Evolutionary conservation across 179 eudicot species (phyloP).

Genomic region (Beta lomatogona): DNA sequence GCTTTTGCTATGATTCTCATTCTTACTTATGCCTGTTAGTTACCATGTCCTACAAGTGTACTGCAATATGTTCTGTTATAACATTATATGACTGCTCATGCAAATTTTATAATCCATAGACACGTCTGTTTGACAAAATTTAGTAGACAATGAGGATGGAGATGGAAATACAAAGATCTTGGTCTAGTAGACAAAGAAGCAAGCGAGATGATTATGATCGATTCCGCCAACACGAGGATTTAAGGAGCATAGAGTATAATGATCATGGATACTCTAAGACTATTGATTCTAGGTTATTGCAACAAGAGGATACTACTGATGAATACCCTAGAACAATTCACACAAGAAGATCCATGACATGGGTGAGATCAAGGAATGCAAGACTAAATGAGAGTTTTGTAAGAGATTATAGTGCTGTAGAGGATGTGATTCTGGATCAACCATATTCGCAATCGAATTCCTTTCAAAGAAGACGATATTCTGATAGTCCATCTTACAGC

Average conservation of each 20-base stretch:
- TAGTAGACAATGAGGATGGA: background rate
- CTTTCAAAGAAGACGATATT: background rate
- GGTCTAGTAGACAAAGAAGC: constrained; percentile 6
- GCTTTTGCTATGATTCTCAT: too few species aligned
- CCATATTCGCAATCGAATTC: background rate
- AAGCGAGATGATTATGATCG: background rate
- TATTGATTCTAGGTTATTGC: background rate
- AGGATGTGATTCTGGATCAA: background rate
- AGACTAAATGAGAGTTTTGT: background rate
- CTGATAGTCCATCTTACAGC: background rate
- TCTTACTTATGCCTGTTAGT: too few species aligned
- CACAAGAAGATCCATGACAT: background rate
- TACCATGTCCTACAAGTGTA: too few species aligned
- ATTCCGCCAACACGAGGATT: background rate
- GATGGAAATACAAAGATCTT: background rate
- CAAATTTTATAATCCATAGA: background rate
- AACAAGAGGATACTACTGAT: background rate
- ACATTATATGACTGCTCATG: background rate
- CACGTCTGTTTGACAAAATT: background rate
- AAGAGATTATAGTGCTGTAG: background rate
- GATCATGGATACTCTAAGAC: background rate
- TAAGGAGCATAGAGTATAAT: background rate
- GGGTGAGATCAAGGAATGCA: constrained; percentile 3
- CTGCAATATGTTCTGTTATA: too few species aligned
- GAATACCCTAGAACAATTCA: constrained; percentile 4